These are phyloP conservation scores for Pseudomicrostroma phylloplanum DNA, from an alignment of 1,284 basidiomycete genomes.

Conservation along the genomic window DNA sequence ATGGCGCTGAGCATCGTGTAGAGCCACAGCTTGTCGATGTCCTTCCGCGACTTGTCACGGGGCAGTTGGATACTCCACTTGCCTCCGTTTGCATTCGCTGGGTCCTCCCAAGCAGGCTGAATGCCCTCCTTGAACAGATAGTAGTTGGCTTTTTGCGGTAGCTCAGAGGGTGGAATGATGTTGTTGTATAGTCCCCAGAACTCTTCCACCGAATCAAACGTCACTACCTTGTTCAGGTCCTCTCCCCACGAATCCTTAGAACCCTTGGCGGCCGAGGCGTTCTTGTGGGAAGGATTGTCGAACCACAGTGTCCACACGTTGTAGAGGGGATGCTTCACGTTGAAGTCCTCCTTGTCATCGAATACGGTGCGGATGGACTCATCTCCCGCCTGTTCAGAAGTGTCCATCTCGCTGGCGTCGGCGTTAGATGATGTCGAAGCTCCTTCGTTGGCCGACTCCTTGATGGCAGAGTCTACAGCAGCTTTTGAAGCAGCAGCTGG, in stretches of 20 bases:
- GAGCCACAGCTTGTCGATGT: conserved; percentile 94
- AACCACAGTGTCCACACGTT: conserved; percentile 50
- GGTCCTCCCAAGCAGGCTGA: conserved; percentile 84
- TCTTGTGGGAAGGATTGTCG: conserved; percentile 47
- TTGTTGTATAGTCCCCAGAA: conserved; percentile 75
- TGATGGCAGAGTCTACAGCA: conserved; percentile 34
- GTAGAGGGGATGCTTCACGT: conserved; percentile 49
- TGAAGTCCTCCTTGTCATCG: conserved; percentile 45
- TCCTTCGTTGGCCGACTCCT: conserved; percentile 6
- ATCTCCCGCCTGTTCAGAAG: conserved; percentile 6
- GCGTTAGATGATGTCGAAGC: conserved; percentile 6
- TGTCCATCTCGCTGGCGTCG: conserved; percentile 18
- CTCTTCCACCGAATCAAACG: conserved; percentile 46
- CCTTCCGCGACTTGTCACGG: conserved; percentile 76
- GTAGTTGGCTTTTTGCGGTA: conserved; percentile 94
- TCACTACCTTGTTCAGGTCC: conserved; percentile 48
- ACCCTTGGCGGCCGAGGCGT: conserved; percentile 28
- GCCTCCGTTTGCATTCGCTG: conserved; percentile 89
- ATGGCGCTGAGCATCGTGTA: conserved; percentile 62
- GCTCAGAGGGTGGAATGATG: conserved; percentile 87
- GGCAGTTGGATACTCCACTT: conserved; percentile 99
- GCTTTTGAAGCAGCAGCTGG: conserved; percentile 36
- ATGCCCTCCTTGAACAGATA: conserved; percentile 91
- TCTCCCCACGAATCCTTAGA: conserved; percentile 49
- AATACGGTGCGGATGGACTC: conserved; percentile 43